Evolutionary conservation across 495 filamentous ascomycete species (phyloP), one percentile per base, ranked within the genome.

Genomic region (Halenospora varia): DNA sequence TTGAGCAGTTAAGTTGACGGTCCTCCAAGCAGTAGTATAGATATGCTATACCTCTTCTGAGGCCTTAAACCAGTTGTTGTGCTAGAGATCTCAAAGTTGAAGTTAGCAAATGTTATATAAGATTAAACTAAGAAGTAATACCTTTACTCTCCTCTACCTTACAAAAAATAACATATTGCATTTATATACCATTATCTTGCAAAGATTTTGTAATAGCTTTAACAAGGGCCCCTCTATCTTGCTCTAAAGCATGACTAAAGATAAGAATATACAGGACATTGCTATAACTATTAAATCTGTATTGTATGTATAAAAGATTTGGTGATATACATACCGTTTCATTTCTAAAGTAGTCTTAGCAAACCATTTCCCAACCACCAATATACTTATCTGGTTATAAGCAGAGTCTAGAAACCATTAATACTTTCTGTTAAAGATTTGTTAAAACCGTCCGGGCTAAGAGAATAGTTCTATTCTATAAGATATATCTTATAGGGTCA

Each of bases 371-470:
- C 66, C 74, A 2, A 70, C 71, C 35, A 72, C 60, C 9, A 52
- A 50, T 1, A 79, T 49, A 61, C 77, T 79, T 57, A 76, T 53
- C 6, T 69, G 65, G 53, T 78, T 80, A 56, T 80, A 75, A 1
- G 77, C 77, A 24, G 70, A 73, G 59, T 80, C 77, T 22, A 80
- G 48, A 52, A 71, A 77, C 75, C 75, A 80, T 22, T 60, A 59
- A 22, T 22, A 47, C 10, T 41, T 25, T 15, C 53, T 66, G 8
- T 71, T 56, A 2, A 66, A 29, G 6, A 79, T 62, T 3, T 67
- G 55, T 48, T 79, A 69, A 53, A 75, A 80, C 51, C 76, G 66
- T 22, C 75, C 77, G 8, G 64, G 59, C 76, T 73, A 77, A 2
- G 57, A 64, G 51, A 70, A 75, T 51, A 68, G 65, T 3, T 72